These are phyloP conservation scores for Desmodesmus armatus DNA, from an alignment of 139 green algal species.

Conservation along the genomic window DNA sequence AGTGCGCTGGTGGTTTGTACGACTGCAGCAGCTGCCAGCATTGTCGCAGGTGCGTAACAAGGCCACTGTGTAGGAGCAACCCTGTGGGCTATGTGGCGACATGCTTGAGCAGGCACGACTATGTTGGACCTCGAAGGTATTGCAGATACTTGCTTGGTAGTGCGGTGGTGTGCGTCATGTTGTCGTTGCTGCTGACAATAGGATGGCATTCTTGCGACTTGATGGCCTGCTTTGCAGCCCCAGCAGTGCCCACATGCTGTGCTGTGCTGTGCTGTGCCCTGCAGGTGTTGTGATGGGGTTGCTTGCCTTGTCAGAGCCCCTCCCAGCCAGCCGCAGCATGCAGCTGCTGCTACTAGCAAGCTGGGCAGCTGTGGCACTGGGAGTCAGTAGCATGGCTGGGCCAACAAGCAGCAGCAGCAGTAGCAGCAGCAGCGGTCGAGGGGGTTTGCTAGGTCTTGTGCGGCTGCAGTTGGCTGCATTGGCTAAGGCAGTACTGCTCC, in stretches of 20 bases:
- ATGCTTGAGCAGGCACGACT: background rate
- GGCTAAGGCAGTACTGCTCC: too few relatives aligned
- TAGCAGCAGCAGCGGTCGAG: background rate
- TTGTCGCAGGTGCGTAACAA: slow-evolving; percentile 62
- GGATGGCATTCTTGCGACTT: background rate
- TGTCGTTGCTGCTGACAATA: background rate
- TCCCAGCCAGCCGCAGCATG: slow-evolving; percentile 56
- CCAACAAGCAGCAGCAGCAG: slow-evolving; percentile 19
- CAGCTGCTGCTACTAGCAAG: slow-evolving; percentile 56
- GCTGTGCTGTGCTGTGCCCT: background rate
- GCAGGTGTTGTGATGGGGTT: slow-evolving; percentile 77
- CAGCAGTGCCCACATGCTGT: background rate
- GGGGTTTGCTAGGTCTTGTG: too few relatives aligned
- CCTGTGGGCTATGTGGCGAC: background rate
- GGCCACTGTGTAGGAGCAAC: background rate
- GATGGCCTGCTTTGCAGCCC: background rate
- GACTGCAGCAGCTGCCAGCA: slow-evolving; percentile 80
- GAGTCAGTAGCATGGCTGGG: slow-evolving; percentile 67
- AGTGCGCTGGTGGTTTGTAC: slow-evolving; percentile 87
- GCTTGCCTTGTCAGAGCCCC: slow-evolving; percentile 76
- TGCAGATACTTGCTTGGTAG: background rate
- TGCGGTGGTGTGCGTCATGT: background rate
- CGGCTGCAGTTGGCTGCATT: too few relatives aligned
- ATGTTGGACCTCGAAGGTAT: background rate
- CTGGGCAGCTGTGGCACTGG: slow-evolving; percentile 69